Conservation (phyloP, 78 protist species). For the Blattamonas nauphoetae region DNA sequence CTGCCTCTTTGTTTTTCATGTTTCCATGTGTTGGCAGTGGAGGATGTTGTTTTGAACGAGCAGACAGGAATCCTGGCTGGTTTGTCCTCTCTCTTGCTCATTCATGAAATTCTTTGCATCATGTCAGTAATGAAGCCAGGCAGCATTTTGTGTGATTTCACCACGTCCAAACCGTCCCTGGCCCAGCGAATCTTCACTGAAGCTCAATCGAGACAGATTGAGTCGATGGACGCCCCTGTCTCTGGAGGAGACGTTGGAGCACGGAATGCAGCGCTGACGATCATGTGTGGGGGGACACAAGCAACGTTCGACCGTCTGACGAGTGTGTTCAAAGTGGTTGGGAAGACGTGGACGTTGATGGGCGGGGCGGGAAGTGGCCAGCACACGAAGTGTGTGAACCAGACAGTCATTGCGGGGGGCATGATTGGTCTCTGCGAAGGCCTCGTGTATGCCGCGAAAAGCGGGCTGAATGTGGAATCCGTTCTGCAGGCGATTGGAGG, state of each 20-base stretch:
- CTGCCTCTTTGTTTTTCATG: not conserved
- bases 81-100: not conserved
- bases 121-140: constrained; percentile 8
- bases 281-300: constrained; percentile 44
- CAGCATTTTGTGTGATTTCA: constrained; percentile 40
- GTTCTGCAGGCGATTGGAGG: constrained; percentile 29
- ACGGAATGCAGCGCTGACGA: constrained; percentile 28
- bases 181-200: constrained; percentile 15
- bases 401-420: constrained; percentile 11
- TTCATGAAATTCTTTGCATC: constrained; percentile 25
- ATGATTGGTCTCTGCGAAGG: constrained; percentile 48
- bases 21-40: not conserved
- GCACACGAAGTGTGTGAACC: constrained; percentile 55
- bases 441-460: constrained; percentile 40
- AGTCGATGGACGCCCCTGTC: constrained; percentile 49
- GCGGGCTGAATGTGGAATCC: constrained; percentile 42
- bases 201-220: constrained; percentile 2
- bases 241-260: constrained; percentile 65
- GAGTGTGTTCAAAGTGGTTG: constrained; percentile 37
- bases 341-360: not conserved
- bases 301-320: not conserved
- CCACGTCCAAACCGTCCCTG: constrained; percentile 45
- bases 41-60: not conserved
- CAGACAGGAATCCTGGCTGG: not conserved
- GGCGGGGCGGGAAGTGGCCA: constrained; percentile 61